These are phyloP conservation scores for Fusarium sp. DNA, from an alignment of 2,329 filamentous ascomycete genomes.

Conservation along the genomic window DNA sequence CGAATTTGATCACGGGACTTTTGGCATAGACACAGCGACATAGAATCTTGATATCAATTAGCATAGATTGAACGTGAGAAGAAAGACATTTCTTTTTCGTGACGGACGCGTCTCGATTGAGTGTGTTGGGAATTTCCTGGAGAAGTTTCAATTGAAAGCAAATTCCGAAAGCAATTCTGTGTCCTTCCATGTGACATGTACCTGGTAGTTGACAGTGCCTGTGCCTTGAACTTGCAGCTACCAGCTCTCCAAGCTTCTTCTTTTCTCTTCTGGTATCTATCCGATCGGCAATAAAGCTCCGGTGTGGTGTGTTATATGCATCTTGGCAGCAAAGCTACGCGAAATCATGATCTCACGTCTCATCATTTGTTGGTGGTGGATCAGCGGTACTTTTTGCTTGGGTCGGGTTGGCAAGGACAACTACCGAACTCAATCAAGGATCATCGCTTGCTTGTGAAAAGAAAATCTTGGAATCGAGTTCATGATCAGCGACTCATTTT, in stretches of 20 bases:
- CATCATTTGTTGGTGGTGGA: background rate
- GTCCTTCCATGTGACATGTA: background rate
- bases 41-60: conserved; percentile 44
- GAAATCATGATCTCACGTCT: conserved; percentile 5
- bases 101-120: conserved; percentile 1
- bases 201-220: background rate
- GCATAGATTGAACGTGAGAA: conserved; percentile 33
- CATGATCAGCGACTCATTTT: conserved; percentile 9
- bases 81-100: background rate
- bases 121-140: conserved; percentile 35
- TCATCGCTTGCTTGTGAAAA: background rate
- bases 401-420: background rate
- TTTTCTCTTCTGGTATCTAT: no score
- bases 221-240: conserved; percentile 4
- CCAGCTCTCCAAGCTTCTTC: background rate
- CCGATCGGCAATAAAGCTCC: conserved; percentile 10
- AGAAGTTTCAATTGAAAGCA: conserved; percentile 41
- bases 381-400: background rate
- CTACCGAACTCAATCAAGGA: conserved; percentile 22
- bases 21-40: conserved; percentile 40
- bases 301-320: background rate
- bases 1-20: conserved; percentile 38
- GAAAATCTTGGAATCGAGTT: background rate
- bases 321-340: background rate
- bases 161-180: conserved; percentile 19